Evolutionary conservation across 192 early-diverging fungal genomes (phyloP), one percentile per base, ranked within the genome.

Genomic region (Glomus cerebriforme): DNA sequence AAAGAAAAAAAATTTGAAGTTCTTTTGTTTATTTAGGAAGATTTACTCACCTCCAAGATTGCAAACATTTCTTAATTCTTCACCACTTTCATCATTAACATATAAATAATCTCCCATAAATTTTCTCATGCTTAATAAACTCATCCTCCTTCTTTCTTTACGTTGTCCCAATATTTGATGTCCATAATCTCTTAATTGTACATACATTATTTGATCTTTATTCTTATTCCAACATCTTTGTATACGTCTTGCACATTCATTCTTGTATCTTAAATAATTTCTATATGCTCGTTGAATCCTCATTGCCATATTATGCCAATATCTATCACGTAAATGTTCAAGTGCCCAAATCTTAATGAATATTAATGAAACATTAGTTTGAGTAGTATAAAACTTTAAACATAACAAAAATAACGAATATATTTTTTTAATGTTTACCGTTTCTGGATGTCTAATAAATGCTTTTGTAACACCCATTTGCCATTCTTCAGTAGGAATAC

Each of bases 401-500:
- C 24, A n/a, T 26, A 6, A 54, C 4, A 10, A 68, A n/a, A 7
- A 35, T 10, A n/a, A 15, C 1, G 29, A 32, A 34, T 72, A 19
- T 7, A 62, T 7, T 22, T 70, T 10, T 1, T 63, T n/a, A n/a
- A 29, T n/a, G 22, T 22, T 45, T 79, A 94, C 83, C 5, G 94
- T 95, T 82, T 99, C 98, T 29, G 98, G 98, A 49, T 93, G 91
- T 59, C 96, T 93, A 83, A 99, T 96, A 83, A 99, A 99, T 22
- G 94, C 92, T 86, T 99, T 99, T 67, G 93, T 93, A 3, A 89
- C 90, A 39, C 98, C 98, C 70, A 99, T 89, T 84, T 99, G 97
- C 96, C 97, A 99, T 83, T 98, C 96, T 32, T 93, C 91, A 7
- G 87, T 68, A 31, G 90, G 87, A 76, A 99, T 92, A 59, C 92